Conservation (phyloP, 2,329 filamentous ascomycete species). For the Ceratocystis colombiana region DNA sequence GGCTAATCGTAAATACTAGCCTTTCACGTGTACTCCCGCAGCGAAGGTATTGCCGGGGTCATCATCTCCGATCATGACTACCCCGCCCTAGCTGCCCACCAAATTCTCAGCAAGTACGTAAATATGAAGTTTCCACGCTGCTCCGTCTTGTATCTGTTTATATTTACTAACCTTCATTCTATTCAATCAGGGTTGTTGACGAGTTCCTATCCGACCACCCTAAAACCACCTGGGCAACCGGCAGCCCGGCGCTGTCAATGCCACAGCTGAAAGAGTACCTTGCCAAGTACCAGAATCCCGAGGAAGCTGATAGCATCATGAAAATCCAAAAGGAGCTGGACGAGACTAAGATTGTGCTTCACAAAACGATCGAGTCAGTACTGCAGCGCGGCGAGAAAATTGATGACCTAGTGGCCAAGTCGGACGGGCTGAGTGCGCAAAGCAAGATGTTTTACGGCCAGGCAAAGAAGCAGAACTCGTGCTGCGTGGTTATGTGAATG, state of each 20-base stretch:
- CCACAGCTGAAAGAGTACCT: conserved; percentile 71
- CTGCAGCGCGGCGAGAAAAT: conserved; percentile 94
- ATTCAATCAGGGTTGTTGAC: conserved; percentile 50
- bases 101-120: conserved; percentile 61
- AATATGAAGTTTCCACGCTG: neutral
- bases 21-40: conserved; percentile 68
- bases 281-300: conserved; percentile 68
- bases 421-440: conserved; percentile 76
- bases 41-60: conserved; percentile 63
- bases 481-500: conserved; percentile 58
- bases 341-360: conserved; percentile 92
- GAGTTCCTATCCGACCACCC: conserved; percentile 75
- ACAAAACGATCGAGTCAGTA: conserved; percentile 87
- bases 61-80: conserved; percentile 70
- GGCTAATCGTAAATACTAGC: conserved; percentile 41
- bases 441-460: conserved; percentile 96
- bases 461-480: conserved; percentile 74
- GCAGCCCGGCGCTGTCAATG: conserved; percentile 48
- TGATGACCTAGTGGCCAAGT: conserved; percentile 86
- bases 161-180: conserved; percentile 10
- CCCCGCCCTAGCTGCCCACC: conserved; percentile 69
- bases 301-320: conserved; percentile 81
- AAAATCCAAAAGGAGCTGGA: conserved; percentile 95
- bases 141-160: neutral
- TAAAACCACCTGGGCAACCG: conserved; percentile 52